phyloP scores from a whole-genome alignment of 371 early-diverging fungal genomes.

The Capniomyces stellatus region DNA sequence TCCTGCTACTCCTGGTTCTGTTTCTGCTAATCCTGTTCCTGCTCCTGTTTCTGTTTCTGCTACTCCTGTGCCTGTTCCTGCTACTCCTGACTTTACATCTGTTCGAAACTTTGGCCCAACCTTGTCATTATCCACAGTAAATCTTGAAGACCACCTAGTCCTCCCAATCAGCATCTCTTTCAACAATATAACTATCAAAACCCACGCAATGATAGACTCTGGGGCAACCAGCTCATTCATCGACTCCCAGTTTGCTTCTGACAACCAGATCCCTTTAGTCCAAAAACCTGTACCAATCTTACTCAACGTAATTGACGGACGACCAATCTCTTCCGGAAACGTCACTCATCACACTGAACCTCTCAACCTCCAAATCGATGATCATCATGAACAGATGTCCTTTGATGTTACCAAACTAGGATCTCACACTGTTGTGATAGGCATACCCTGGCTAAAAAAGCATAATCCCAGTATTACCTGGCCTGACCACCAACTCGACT shows the following conservation, averaged over 20 bases:
- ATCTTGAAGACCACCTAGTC: conserved; percentile 4
- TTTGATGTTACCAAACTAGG: background rate
- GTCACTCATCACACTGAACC: conserved; percentile 1
- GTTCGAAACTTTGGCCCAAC: too few relatives aligned
- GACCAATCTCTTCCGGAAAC: background rate
- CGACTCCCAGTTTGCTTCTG: background rate
- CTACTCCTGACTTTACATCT: too few relatives aligned
- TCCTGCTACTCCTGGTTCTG: too few relatives aligned
- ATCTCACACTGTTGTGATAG: background rate
- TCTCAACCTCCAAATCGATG: background rate
- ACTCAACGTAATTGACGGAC: background rate
- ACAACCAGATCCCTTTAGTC: background rate
- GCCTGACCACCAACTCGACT: background rate
- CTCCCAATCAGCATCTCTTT: conserved; percentile 2
- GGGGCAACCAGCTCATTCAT: conserved; percentile 3
- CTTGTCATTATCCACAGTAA: too few relatives aligned
- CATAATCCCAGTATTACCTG: conserved; percentile 5
- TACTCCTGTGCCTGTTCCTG: too few relatives aligned
- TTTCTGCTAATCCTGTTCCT: too few relatives aligned
- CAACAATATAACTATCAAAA: background rate
- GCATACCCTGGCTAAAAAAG: conserved; percentile 4
- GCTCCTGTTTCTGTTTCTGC: too few relatives aligned
- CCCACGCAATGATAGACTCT: conserved; percentile 7
- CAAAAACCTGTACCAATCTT: background rate
- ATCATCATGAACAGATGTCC: background rate